Percentiles rank a stretch among this genome's conserved stretches.
Conservation (phyloP, 2,329 filamentous ascomycete genomes). For the Chrysoporthe austroafricana region DNA sequence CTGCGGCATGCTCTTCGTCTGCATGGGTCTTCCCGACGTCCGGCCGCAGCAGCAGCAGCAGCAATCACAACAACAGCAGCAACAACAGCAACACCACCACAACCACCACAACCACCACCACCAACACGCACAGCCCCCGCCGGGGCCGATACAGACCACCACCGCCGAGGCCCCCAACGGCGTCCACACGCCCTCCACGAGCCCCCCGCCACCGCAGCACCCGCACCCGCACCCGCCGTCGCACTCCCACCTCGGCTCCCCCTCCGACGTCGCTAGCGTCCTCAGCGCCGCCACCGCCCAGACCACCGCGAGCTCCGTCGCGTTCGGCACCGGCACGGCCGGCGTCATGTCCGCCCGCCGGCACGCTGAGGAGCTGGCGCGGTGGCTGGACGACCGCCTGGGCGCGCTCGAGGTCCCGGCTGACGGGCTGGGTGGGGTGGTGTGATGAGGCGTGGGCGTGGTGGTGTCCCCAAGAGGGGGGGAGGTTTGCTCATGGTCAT, state of each 20-base stretch:
- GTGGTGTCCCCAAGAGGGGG: no score
- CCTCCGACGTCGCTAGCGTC: constrained; percentile 51
- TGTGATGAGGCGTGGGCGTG: constrained; percentile 5
- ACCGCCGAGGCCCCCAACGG: constrained; percentile 5
- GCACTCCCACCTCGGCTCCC: constrained; percentile 36
- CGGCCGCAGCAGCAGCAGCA: constrained; percentile 27
- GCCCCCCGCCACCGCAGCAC: constrained; percentile 34
- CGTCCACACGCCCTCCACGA: constrained; percentile 28
- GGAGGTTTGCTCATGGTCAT: no score
- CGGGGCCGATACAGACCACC: constrained; percentile 4
- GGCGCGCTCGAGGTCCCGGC: constrained; percentile 57
- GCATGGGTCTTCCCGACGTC: constrained; percentile 48
- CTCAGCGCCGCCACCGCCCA: constrained; percentile 47
- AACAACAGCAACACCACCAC: constrained; percentile 11
- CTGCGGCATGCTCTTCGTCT: constrained; percentile 66
- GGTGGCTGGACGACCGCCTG: constrained; percentile 64
- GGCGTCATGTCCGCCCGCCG: constrained; percentile 57
- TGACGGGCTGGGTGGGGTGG: constrained; percentile 46
- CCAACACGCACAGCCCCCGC: constrained; percentile 9
- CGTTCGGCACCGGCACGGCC: constrained; percentile 43
- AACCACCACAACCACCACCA: not conserved
- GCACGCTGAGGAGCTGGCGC: constrained; percentile 62
- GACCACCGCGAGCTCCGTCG: constrained; percentile 37
- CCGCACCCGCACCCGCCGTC: not conserved
- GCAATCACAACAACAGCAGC: constrained; percentile 24